Base-by-base conservation (phyloP, 148 eudicot genomes). In the Polygonum aviculare region DNA sequence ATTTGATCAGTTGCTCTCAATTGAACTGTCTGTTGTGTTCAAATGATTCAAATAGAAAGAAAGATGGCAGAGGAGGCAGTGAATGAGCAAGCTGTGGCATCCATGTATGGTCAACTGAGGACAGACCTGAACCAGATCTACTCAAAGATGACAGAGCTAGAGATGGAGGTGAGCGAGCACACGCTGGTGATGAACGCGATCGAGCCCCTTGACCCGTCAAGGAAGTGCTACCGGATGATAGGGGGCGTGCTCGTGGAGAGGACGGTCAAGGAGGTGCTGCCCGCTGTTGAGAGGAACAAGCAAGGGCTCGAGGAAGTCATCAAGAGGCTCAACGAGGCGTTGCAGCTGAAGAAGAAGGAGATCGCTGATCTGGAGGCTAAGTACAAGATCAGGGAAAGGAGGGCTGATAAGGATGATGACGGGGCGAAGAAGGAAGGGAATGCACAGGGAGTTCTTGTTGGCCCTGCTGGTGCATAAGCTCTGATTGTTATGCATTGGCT, bases 171-270 rank as follows among this genome's bases (percentile, higher is more conserved):
- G 31, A 90, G 95, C 38, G 98, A 94, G 76, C 97, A 94, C 82
- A 78, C 97, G 12, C 79, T 94, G 78, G 97, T 94, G 26, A 86
- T 94, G 41, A 91, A 88, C 57, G 98, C 98, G 72, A 91, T 94
- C 54, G 77, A 90, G 74, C 97, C 97, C 0, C 93, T 94, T 10
- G 97, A 94, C 78, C 93, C 90, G 19, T 85, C 95, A 9, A 85
- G 98, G 81, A 81, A 83, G 83, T 94, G 98, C 85, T 94, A 83
- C 78, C 86, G 97, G 5, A 94, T 94, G 98, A 90, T 94, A 76
- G 97, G 97, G 44, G 98, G 98, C 15, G 97, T 94, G 16, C 86
- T 94, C n/a, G 97, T 94, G 21, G 98, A 94, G 87, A 84, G 97
- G 83, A 94, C 95, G 22, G 85, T 94, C 39, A 89, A 85, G 69